These are phyloP conservation scores for Phialophora verrucosa DNA, from an alignment of 2,329 filamentous ascomycete species.

Conservation along the genomic window DNA sequence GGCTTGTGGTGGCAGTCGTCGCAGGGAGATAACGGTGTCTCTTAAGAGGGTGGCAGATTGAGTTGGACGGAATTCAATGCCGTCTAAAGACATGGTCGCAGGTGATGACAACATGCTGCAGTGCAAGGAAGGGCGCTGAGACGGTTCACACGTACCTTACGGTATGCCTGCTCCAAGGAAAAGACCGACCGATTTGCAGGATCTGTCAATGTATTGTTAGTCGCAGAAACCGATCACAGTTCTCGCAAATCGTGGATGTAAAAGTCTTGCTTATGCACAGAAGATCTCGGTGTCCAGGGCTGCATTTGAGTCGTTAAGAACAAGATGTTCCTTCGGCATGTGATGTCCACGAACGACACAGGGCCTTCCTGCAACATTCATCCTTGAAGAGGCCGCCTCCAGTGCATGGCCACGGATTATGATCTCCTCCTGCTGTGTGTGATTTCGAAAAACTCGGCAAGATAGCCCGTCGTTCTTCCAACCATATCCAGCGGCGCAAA, in stretches of 20 bases:
- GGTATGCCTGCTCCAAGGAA: conserved; percentile 3
- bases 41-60: neutral
- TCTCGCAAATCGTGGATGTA: neutral
- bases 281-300: neutral
- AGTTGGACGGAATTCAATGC: neutral
- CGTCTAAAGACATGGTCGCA: conserved; percentile 3
- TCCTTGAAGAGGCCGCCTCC: neutral
- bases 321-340: neutral
- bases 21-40: neutral
- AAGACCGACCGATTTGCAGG: neutral
- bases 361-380: neutral
- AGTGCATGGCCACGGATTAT: neutral
- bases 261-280: neutral
- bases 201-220: neutral
- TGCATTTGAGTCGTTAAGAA: neutral
- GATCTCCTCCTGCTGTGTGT: neutral
- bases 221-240: neutral
- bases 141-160: conserved; percentile 26
- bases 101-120: conserved; percentile 16
- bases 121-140: neutral
- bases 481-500: neutral
- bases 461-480: neutral
- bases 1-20: neutral
- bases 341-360: neutral
- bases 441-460: neutral